phyloP scores from a whole-genome alignment of 2,329 filamentous ascomycete species.

The Tympanopsis confertula region DNA sequence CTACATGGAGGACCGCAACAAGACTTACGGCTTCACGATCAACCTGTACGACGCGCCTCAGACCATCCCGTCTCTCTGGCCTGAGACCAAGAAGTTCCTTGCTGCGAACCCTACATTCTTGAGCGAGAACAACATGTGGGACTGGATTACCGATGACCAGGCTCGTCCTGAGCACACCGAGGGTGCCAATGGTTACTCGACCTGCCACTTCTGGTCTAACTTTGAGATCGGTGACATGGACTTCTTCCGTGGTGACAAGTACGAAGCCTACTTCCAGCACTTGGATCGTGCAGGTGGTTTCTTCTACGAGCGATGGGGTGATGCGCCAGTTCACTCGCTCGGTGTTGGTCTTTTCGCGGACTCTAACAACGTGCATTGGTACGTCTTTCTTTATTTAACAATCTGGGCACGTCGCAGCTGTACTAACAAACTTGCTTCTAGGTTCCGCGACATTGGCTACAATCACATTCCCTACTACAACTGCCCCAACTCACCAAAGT shows the following conservation, averaged over 20 bases:
- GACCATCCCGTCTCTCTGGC: constrained; percentile 81
- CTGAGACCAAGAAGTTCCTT: constrained; percentile 86
- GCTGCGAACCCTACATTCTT: constrained; percentile 73
- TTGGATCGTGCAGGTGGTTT: constrained; percentile 89
- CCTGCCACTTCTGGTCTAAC: constrained; percentile 98
- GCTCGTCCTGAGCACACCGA: constrained; percentile 69
- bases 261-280: constrained; percentile 93
- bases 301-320: constrained; percentile 97
- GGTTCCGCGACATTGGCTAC: constrained; percentile 99
- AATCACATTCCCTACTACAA: constrained; percentile 98
- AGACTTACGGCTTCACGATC: constrained; percentile 98
- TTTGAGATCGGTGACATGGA: constrained; percentile 91
- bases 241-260: constrained; percentile 82
- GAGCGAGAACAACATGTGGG: constrained; percentile 72
- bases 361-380: constrained; percentile 85
- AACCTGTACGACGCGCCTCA: constrained; percentile 87
- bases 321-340: constrained; percentile 93
- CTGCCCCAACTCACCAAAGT: constrained; percentile 93
- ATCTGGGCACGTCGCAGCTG: neutral
- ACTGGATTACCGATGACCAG: constrained; percentile 72
- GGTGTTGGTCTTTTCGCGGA: constrained; percentile 88
- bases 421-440: constrained; percentile 21
- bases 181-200: constrained; percentile 84
- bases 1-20: constrained; percentile 96
- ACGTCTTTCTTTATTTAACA: constrained; percentile 18